These are phyloP conservation scores for Hemerocallis citrina DNA, from an alignment of 106 monocot species.

Conservation along the genomic window DNA sequence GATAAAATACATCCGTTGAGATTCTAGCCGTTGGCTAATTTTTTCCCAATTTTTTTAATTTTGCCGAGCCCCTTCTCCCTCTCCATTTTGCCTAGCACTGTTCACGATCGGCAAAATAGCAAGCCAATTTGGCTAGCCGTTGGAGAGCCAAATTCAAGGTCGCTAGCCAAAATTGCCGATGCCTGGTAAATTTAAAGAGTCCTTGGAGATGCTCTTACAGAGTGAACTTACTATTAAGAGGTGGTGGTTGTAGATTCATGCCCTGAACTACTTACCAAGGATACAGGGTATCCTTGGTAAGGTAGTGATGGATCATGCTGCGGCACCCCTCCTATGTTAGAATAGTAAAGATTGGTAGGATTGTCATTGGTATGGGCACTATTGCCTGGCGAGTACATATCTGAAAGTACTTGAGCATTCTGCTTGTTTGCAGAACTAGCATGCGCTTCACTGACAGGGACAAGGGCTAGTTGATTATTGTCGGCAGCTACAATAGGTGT, in stretches of 20 bases:
- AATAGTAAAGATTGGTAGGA: conserved; percentile 13
- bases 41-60: no score
- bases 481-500: conserved; percentile 20
- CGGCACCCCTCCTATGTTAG: no score
- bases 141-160: no score
- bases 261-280: conserved; percentile 11
- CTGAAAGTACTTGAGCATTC: conserved; percentile 64
- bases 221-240: conserved; percentile 23
- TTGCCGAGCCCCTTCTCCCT: no score
- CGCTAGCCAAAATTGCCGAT: no score
- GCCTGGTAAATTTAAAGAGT: no score
- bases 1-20: no score
- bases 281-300: conserved; percentile 23
- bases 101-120: no score
- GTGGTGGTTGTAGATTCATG: conserved; percentile 18
- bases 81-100: no score
- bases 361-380: conserved; percentile 16
- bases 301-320: conserved; percentile 16
- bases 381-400: conserved; percentile 56
- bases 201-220: no score
- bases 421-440: conserved; percentile 47
- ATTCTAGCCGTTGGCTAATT: no score
- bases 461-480: conserved; percentile 60
- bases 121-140: no score
- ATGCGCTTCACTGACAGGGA: conserved; percentile 44